Evolutionary conservation across 140 eudicot genomes (phyloP).

Genomic region (Stevia rebaudiana): DNA sequence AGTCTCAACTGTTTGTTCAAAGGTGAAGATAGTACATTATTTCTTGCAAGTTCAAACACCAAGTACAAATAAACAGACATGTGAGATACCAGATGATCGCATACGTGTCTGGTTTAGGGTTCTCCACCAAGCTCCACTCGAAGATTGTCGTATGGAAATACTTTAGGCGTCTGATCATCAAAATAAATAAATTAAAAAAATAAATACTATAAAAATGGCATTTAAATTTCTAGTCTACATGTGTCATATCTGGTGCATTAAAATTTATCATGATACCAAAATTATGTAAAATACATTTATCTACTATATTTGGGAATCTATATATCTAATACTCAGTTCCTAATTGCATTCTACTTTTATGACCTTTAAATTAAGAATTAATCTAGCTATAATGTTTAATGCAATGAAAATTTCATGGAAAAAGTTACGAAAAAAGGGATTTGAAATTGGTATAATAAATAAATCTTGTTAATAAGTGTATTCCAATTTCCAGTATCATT

Average conservation of each 20-base stretch:
- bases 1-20: slow-evolving; percentile 15
- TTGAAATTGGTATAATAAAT: not conserved
- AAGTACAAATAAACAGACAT: slow-evolving; percentile 22
- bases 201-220: not conserved
- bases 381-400: not conserved
- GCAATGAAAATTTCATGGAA: not conserved
- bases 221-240: not conserved
- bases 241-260: not conserved
- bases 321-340: not conserved
- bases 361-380: not conserved
- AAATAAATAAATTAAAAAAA: not conserved
- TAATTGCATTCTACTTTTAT: not conserved
- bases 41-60: slow-evolving; percentile 24
- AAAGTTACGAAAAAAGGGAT: not conserved
- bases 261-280: not conserved
- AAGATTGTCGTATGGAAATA: slow-evolving; percentile 81
- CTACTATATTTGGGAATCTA: not conserved
- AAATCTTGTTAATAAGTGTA: not conserved
- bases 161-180: slow-evolving; percentile 75
- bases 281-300: not conserved
- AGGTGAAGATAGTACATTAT: slow-evolving; percentile 28
- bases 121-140: slow-evolving; percentile 98
- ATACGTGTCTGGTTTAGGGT: slow-evolving; percentile 34
- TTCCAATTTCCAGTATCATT: not conserved
- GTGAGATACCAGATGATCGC: slow-evolving; percentile 6